Percentiles rank a stretch among this genome's conserved stretches.
These are phyloP conservation scores for Gamsiella multidivaricata DNA, from an alignment of 192 early-diverging fungal genomes.

Conservation along the genomic window DNA sequence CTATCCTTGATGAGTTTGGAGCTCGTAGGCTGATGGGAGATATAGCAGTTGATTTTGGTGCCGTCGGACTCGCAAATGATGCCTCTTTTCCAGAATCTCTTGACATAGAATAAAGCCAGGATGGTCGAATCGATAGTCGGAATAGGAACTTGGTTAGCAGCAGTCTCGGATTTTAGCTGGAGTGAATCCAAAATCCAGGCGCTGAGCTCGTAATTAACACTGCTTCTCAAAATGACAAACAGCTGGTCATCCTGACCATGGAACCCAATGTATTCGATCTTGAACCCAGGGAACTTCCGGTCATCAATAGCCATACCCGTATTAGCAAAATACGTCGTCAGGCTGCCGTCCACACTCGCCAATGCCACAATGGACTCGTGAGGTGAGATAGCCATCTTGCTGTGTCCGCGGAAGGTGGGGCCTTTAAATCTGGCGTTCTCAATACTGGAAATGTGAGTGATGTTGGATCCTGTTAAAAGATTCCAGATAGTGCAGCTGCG, in stretches of 20 bases:
- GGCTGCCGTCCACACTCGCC: conserved; percentile 34
- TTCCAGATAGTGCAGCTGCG: conserved; percentile 38
- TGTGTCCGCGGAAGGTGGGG: conserved; percentile 25
- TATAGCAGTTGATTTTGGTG: conserved; percentile 30
- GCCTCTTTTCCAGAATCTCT: conserved; percentile 18
- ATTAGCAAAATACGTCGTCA: conserved; percentile 36
- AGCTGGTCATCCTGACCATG: conserved; percentile 28
- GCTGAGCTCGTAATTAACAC: conserved; percentile 3
- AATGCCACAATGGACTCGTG: conserved; percentile 45
- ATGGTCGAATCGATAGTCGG: conserved; percentile 20
- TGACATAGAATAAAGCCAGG: conserved; percentile 20
- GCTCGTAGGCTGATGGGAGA: conserved; percentile 16
- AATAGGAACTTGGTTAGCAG: conserved; percentile 18
- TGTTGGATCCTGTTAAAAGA: conserved; percentile 36
- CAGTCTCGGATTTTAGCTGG: conserved; percentile 26
- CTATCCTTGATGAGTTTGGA: conserved; percentile 10
- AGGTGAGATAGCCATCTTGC: conserved; percentile 46
- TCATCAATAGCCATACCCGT: conserved; percentile 32
- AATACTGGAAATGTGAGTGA: conserved; percentile 33
- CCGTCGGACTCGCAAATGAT: conserved; percentile 23
- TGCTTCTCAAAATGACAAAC: conserved; percentile 25
- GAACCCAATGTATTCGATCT: conserved; percentile 40
- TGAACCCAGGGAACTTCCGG: conserved; percentile 35
- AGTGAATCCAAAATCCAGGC: conserved; percentile 32
- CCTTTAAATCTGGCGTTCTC: conserved; percentile 27